Base-by-base conservation (phyloP, 2,329 filamentous ascomycete species). In the Talaromyces sp. region DNA sequence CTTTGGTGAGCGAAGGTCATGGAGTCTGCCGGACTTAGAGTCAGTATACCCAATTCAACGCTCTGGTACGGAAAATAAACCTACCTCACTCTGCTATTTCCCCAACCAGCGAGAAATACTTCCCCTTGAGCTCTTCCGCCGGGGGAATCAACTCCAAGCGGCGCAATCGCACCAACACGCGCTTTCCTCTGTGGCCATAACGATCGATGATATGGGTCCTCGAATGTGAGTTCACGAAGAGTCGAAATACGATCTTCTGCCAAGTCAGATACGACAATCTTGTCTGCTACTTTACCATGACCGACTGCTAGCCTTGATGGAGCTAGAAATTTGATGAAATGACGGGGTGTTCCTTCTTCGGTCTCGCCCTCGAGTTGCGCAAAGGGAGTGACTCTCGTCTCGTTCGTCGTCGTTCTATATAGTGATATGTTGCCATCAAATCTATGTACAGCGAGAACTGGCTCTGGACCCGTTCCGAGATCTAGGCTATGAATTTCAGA, bases 81-180 rank as follows among this genome's bases (percentile, higher is more conserved):
- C 24, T 74, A 79, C 79, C 78, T 72, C 45, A 83, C 78, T 45
- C 82, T 77, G 11, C 86, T 84, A 70, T 88, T 85, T 60, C 86
- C 85, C 72, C 85, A 86, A 9, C 86, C 86, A 37, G 84, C 84
- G 2, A 89, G 75, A 66, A 89, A 88, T 0, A 86, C 74, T 56
- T 85, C 75, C 2, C 83, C 83, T 3, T 78, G 69, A 19, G 71
- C 73, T 11, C 73, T 75, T 27, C 67, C 66, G 4, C 67, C 71
- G 11, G 66, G 65, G 1, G 68, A 66, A 19, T 66, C 49, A 24
- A 69, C 66, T 60, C 73, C 70, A 14, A 81, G 70, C 22, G 78
- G 75, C 14, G 74, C 73, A 49, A 82, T 76, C 67, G 71, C 71
- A 68, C 78, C 73, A 59, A 79, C 69, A 45, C 71, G 73, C 49